Evolutionary conservation across 2,329 filamentous ascomycete genomes (phyloP).

Genomic region (Canariomyces notabilis): DNA sequence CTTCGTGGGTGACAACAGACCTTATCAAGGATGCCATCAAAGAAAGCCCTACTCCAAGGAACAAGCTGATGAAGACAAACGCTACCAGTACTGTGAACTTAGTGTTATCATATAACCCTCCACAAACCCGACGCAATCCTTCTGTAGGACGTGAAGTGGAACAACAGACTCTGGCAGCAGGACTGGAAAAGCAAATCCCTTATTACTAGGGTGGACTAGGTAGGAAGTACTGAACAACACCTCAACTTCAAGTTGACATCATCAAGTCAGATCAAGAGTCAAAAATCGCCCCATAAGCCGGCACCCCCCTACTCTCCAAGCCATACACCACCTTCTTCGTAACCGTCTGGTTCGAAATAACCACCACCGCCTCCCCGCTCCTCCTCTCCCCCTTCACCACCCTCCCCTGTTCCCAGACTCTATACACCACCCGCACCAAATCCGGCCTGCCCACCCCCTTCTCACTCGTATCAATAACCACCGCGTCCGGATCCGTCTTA

Average conservation of each 20-base stretch:
- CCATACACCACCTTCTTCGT: slow-evolving; percentile 65
- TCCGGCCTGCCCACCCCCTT: slow-evolving; percentile 51
- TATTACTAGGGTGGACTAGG: too few relatives aligned
- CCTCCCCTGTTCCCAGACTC: slow-evolving; percentile 25
- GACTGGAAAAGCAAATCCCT: too few relatives aligned
- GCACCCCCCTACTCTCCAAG: slow-evolving; percentile 59
- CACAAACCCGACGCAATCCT: too few relatives aligned
- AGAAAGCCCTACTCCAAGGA: too few relatives aligned
- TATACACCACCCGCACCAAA: slow-evolving; percentile 33
- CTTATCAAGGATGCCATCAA: too few relatives aligned
- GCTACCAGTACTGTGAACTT: too few relatives aligned
- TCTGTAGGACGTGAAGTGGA: too few relatives aligned
- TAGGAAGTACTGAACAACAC: too few relatives aligned
- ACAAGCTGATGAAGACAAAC: too few relatives aligned
- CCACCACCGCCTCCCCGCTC: slow-evolving; percentile 59
- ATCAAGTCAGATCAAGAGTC: slow-evolving; percentile 37
- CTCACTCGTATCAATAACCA: slow-evolving; percentile 62
- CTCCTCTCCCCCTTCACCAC: slow-evolving; percentile 7
- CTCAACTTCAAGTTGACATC: background rate
- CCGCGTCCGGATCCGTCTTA: slow-evolving; percentile 53
- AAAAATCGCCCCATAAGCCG: slow-evolving; percentile 70
- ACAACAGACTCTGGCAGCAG: too few relatives aligned
- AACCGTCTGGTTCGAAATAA: slow-evolving; percentile 65
- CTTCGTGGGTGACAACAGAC: too few relatives aligned
- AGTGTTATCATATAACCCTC: too few relatives aligned